Evolutionary conservation across 495 filamentous ascomycete species (phyloP).

Genomic region (Aspergillus mulundensis): DNA sequence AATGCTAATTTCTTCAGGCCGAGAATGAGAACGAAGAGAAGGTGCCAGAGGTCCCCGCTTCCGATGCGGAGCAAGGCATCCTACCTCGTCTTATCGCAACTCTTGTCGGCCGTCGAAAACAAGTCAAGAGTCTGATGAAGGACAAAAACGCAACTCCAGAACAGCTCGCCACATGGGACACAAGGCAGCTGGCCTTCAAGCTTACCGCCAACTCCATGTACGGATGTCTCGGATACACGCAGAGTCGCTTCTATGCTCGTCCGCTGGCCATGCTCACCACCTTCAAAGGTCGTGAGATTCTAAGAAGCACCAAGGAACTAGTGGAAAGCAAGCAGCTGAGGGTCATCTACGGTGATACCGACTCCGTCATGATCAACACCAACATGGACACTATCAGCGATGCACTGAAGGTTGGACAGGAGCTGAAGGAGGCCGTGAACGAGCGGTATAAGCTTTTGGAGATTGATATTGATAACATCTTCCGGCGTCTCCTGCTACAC

Average conservation of each 20-base stretch:
- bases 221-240: slow-evolving; percentile 92
- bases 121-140: slow-evolving; percentile 97
- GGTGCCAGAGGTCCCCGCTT: slow-evolving; percentile 67
- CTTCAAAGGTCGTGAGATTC: slow-evolving; percentile 95
- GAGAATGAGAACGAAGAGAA: slow-evolving; percentile 73
- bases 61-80: slow-evolving; percentile 69
- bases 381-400: slow-evolving; percentile 91
- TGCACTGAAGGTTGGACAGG: slow-evolving; percentile 80
- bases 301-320: slow-evolving; percentile 88
- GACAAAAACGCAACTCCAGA: slow-evolving; percentile 80
- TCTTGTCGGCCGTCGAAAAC: slow-evolving; percentile 77
- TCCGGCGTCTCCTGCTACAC: slow-evolving; percentile 86
- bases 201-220: slow-evolving; percentile 99
- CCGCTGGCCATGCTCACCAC: slow-evolving; percentile 95
- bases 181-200: slow-evolving; percentile 94
- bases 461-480: slow-evolving; percentile 97
- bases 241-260: slow-evolving; percentile 93
- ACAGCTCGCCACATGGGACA: slow-evolving; percentile 92
- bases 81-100: slow-evolving; percentile 86
- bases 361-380: slow-evolving; percentile 99
- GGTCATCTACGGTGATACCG: slow-evolving; percentile 98
- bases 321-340: slow-evolving; percentile 82
- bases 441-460: slow-evolving; percentile 85
- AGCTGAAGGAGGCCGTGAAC: slow-evolving; percentile 79
- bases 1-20: slow-evolving; percentile 41